Conservation (phyloP, 768 basidiomycete genomes). For the Boletus edulis region DNA sequence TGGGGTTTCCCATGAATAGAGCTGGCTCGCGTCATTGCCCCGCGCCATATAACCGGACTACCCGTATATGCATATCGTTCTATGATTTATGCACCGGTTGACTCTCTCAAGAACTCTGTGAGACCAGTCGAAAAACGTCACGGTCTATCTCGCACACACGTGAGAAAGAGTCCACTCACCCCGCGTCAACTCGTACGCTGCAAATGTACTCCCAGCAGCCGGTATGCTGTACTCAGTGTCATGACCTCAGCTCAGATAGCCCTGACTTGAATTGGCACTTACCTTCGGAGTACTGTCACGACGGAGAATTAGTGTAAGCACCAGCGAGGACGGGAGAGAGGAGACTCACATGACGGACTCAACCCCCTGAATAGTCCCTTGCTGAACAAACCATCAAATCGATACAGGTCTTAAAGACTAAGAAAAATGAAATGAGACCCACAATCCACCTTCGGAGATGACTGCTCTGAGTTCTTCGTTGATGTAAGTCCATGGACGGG, state of each 20-base stretch:
- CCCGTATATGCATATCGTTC: neutral
- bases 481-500: conserved; percentile 78
- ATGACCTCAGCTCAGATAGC: neutral
- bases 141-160: neutral
- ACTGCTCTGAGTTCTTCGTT: conserved; percentile 63
- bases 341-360: conserved; percentile 67
- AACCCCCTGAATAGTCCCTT: conserved; percentile 70
- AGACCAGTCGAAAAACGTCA: neutral
- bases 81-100: conserved; percentile 18
- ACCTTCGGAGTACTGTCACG: conserved; percentile 62
- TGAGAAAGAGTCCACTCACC: conserved; percentile 38
- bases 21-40: neutral
- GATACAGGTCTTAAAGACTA: neutral
- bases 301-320: neutral
- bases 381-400: conserved; percentile 18
- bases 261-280: neutral
- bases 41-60: too few species aligned
- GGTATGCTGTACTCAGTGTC: conserved; percentile 60
- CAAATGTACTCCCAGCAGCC: conserved; percentile 88
- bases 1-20: too few species aligned
- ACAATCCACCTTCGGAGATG: conserved; percentile 72
- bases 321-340: neutral
- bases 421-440: conserved; percentile 30
- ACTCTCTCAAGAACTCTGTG: conserved; percentile 25
- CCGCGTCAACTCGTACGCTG: conserved; percentile 82